Evolutionary conservation across 2,329 filamentous ascomycete species (phyloP), one percentile per base, ranked within the genome.

Genomic region (Conoideocrella luteorostrata): DNA sequence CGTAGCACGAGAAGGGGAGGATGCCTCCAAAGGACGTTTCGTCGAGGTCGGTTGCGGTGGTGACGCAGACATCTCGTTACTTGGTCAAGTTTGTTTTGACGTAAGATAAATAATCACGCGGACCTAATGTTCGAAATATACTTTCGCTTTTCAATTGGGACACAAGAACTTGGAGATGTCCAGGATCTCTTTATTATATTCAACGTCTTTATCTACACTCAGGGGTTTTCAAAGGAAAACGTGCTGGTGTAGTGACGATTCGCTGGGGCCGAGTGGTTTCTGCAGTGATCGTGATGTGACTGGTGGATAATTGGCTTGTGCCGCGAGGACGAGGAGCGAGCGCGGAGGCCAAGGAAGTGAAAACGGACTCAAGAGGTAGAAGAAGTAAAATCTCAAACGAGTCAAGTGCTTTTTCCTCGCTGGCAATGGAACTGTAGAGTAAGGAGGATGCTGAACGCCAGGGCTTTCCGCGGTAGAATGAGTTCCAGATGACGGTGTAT

Each of bases 1-100:
- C 62, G 80, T 88, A 30, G 86, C 84, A 50, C 86, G 86, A 24
- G 89, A 95, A 28, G 93, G 93, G 9, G 93, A 98, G 15, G 93
- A 97, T 10, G 91, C 86, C 62, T 97, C 93, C 74, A 98, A 81
- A 49, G 93, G 93, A 60, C 93, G 89, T 79, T 98, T 98, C 50
- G 78, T 73, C 56, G 80, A 83, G 47, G 82, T 84, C 40, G 80
- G 79, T 49, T 74, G 73, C 50, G 74, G 68, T 23, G 79, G 80
- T 52, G 79, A 88, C 51, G 84, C 77, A 70, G 86, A 89, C 86
- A 90, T 90, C 56, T 66, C 78, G 5, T 18, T 32, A 15, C 10
- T 40, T 32, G 28, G 5, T 26, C 28, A 7, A 7, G 22, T 28
- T 9, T 30, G n/a, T 39, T 28, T 44, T 68, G 34, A 29, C 26